Evolutionary conservation across 1,284 basidiomycete species (phyloP), one percentile per base, ranked within the genome.

Genomic region (Malassezia yamatoensis): DNA sequence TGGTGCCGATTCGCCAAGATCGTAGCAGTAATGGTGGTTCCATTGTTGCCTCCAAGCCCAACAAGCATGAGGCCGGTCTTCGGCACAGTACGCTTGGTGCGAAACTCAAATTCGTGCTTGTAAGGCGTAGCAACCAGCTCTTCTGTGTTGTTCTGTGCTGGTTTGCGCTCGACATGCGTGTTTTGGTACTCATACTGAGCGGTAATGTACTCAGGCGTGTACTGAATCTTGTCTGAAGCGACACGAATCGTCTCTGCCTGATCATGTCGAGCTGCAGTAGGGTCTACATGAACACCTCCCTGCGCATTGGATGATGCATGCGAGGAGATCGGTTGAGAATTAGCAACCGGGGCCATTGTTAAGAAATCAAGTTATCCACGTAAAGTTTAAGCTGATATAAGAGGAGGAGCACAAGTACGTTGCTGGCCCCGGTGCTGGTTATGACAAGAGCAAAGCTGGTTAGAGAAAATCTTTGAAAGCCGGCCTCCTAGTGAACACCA

Each of bases 51-150:
- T 64, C 93, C 93, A 64, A 91, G 79, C 63, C 93, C 93, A 72
- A 96, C 86, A 81, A 98, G 86, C 87, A 98, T 88, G 65, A 96
- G 81, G 59, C 93, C 93, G 76, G 90, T 94, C 80, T 86, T 91
- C 67, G 85, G 82, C 57, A 94, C 88, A 74, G 84, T 83, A 74
- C 87, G 81, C 73, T 83, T 81, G 62, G 93, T 98, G 78, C 86
- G 86, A 83, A 98, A 94, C 79, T 96, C 86, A 76, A 65, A 74
- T 54, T 65, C 57, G n/a, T 63, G 59, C 58, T 64, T 58, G 54
- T 61, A 61, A 16, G 72, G 72, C 49, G 63, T 71, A 46, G 72
- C 72, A 39, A 67, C 57, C 56, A 60, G 67, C 60, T 70, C 67
- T 56, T 65, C 68, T 52, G 63, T 67, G 54, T 69, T 69, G 48